Base-by-base conservation (phyloP, 1,139 yeast species). In the Geotrichum europaeum region DNA sequence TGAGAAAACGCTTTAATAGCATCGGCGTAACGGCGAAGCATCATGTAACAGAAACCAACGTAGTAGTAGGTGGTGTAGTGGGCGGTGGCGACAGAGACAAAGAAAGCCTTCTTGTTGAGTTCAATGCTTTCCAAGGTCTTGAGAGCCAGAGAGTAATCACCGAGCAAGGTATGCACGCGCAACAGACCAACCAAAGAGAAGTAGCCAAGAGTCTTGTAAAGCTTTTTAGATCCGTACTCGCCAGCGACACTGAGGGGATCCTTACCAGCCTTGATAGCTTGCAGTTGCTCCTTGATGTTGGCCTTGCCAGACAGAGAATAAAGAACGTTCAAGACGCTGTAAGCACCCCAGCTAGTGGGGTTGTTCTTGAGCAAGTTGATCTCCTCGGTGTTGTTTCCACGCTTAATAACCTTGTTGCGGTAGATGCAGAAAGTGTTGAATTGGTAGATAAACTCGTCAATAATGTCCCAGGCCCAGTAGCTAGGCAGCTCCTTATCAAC, bases 361-460 rank as follows among this genome's bases (percentile, higher is more conserved):
- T 78, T 77, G 59, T 75, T 74, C 62, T 73, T 71, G 56, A 79
- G 72, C 60, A 73, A 71, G 51, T 67, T 70, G 60, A 76, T 66
- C 65, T 78, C 80, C 45, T 72, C 74, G 22, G 67, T 67, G 59
- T 67, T 66, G 53, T 69, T 69, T 55, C 70, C 70, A 64, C 71
- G 72, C 63, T 73, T 68, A 58, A 75, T 69, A 59, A 72, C 70
- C 58, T 78, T 75, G 56, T 76, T 71, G 63, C 79, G 74, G 72
- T 75, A 78, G 58, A 75, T 69, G 59, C 79, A 73, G 64, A 78
- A 79, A 64, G 75, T 72, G 67, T 78, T 78, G 72, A 77, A 79
- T 68, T 79, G 83, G 67, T 79, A 79, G 66, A 79, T 78, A 69
- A 79, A 79, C 69, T 79, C 83, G 63, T 79, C 83, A 65, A 79